Percentiles rank a stretch among this genome's conserved stretches.
These are phyloP conservation scores for Rubroboletus satanas DNA, from an alignment of 768 basidiomycete species.

Conservation along the genomic window DNA sequence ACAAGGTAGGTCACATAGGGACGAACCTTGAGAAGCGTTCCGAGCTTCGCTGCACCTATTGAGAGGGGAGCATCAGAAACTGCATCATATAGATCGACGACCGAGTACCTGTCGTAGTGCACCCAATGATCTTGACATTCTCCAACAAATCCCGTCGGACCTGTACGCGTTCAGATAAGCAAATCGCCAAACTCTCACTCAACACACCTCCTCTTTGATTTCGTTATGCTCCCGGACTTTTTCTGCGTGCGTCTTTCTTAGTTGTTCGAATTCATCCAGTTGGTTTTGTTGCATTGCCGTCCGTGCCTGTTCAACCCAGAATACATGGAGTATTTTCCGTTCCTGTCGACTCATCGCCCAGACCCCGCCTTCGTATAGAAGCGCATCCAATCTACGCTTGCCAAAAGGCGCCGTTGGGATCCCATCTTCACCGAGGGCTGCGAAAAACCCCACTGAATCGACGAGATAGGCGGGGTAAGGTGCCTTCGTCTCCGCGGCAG, in stretches of 20 bases:
- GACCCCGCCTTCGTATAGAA: constrained; percentile 37
- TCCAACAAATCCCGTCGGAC: constrained; percentile 51
- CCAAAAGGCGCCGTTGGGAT: constrained; percentile 38
- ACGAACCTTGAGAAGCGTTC: constrained; percentile 51
- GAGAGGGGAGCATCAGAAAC: not conserved
- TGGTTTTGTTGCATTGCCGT: constrained; percentile 26
- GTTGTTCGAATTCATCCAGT: constrained; percentile 40
- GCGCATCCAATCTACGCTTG: constrained; percentile 35
- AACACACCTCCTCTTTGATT: constrained; percentile 51
- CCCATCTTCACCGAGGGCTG: constrained; percentile 30
- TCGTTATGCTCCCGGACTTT: constrained; percentile 36
- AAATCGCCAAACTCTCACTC: not conserved
- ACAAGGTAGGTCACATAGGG: not conserved
- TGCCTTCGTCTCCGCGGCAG: not conserved
- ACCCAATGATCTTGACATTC: constrained; percentile 61
- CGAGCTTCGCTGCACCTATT: constrained; percentile 65
- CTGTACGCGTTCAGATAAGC: constrained; percentile 31
- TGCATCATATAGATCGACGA: not conserved
- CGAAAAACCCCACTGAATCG: constrained; percentile 36
- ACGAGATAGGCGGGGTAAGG: constrained; percentile 17
- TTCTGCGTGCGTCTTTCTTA: constrained; percentile 40
- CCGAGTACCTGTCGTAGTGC: constrained; percentile 67
- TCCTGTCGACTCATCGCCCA: constrained; percentile 56
- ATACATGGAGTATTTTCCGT: constrained; percentile 39
- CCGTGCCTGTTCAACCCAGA: constrained; percentile 47